phyloP scores from a whole-genome alignment of 495 filamentous ascomycete genomes.

The Neurospora discreta region DNA sequence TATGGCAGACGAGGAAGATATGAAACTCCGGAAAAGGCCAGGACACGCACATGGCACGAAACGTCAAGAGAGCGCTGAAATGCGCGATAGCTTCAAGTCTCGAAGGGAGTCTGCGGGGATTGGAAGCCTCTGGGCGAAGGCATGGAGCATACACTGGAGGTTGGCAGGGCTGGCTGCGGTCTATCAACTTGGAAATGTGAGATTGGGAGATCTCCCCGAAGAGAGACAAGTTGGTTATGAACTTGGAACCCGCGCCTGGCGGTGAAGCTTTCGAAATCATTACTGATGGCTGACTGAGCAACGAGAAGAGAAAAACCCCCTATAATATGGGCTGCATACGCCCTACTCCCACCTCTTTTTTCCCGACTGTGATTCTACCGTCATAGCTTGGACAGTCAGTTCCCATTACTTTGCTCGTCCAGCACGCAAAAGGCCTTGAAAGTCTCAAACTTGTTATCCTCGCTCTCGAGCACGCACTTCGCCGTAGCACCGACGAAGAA shows the following conservation, averaged over 20 bases:
- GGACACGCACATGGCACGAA: background rate
- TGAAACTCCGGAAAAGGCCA: background rate
- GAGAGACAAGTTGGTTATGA: background rate
- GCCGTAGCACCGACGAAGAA: conserved; percentile 92
- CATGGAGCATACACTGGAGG: background rate
- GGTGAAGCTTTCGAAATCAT: background rate
- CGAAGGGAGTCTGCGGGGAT: background rate
- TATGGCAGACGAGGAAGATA: background rate
- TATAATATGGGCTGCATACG: background rate
- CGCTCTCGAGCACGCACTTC: conserved; percentile 65
- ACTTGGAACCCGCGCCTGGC: background rate
- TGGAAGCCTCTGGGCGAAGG: background rate
- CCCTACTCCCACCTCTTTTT: background rate
- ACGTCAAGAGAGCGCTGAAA: background rate
- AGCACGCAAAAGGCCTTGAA: conserved; percentile 96
- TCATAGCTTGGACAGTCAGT: background rate
- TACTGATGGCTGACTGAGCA: background rate
- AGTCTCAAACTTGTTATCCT: conserved; percentile 59
- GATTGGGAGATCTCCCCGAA: no score
- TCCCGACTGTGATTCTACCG: background rate
- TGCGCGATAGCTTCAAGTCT: background rate
- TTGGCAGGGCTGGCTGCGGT: background rate
- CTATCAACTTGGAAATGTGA: no score
- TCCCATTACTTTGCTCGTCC: conserved; percentile 28
- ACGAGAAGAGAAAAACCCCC: background rate